These are phyloP conservation scores for Tuber melanosporum DNA, from an alignment of 495 filamentous ascomycete species.

Conservation along the genomic window DNA sequence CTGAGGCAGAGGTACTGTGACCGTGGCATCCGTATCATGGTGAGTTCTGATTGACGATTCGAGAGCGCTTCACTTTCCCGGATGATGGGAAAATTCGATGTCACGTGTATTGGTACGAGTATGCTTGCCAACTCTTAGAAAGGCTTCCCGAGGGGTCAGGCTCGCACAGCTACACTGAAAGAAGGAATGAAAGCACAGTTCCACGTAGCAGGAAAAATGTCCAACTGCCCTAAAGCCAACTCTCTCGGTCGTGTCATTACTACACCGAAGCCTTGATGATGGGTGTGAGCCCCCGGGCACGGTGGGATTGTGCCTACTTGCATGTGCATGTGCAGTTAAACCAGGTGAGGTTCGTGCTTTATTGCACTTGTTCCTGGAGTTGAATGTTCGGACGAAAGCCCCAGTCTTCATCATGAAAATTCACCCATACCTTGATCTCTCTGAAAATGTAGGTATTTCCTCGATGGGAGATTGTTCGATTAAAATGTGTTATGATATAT, in stretches of 20 bases:
- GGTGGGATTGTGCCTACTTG: neutral
- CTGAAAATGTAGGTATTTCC: neutral
- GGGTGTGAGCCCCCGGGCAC: neutral
- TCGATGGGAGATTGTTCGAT: neutral
- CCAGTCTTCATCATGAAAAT: neutral
- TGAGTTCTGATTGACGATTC: neutral
- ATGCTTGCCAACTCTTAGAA: neutral
- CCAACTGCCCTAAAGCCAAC: neutral
- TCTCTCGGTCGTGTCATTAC: neutral
- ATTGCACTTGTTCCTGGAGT: neutral
- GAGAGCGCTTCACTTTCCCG: neutral
- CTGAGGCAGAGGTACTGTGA: neutral
- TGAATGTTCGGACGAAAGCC: neutral
- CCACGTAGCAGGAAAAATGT: neutral
- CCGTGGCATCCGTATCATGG: neutral
- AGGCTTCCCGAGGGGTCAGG: neutral
- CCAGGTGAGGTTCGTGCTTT: neutral
- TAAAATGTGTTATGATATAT: neutral
- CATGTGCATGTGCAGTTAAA: neutral
- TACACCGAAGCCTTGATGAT: neutral
- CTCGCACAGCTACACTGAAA: neutral
- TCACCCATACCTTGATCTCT: neutral
- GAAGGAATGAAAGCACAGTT: neutral
- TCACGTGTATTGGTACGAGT: neutral
- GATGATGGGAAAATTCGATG: neutral